phyloP scores from a whole-genome alignment of 2,329 filamentous ascomycete genomes.

The Blastomyces gilchristii region DNA sequence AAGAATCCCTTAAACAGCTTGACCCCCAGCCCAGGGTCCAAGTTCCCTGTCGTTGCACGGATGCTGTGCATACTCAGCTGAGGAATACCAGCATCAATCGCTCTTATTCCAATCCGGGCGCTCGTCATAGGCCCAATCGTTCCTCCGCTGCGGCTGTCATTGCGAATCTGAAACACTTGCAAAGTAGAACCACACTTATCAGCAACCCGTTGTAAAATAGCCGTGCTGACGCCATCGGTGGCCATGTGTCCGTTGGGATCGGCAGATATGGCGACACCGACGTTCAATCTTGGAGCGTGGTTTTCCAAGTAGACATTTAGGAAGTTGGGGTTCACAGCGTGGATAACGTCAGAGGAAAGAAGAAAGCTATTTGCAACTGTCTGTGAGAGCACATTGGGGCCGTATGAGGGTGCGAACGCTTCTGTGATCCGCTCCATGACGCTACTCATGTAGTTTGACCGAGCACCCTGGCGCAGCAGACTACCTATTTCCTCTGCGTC shows the following conservation, averaged over 20 bases:
- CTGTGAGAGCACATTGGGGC: slow-evolving; percentile 55
- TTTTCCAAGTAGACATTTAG: slow-evolving; percentile 68
- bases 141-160: slow-evolving; percentile 78
- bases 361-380: slow-evolving; percentile 90
- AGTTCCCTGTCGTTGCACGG: slow-evolving; percentile 70
- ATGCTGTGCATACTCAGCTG: slow-evolving; percentile 94
- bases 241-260: slow-evolving; percentile 96
- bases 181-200: slow-evolving; percentile 60
- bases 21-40: slow-evolving; percentile 81
- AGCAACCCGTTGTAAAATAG: slow-evolving; percentile 68
- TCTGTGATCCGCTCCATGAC: slow-evolving; percentile 71
- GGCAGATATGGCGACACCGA: slow-evolving; percentile 67
- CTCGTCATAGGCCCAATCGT: slow-evolving; percentile 92
- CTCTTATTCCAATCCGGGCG: slow-evolving; percentile 65
- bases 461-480: slow-evolving; percentile 77
- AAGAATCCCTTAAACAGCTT: slow-evolving; percentile 84
- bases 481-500: slow-evolving; percentile 96
- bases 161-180: slow-evolving; percentile 90
- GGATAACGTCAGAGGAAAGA: slow-evolving; percentile 83
- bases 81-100: slow-evolving; percentile 79
- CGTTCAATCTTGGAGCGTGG: slow-evolving; percentile 79
- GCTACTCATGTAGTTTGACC: slow-evolving; percentile 74
- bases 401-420: slow-evolving; percentile 43
- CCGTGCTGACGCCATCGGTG: slow-evolving; percentile 75
- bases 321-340: slow-evolving; percentile 94